Base-by-base conservation (phyloP, 2,329 filamentous ascomycete genomes). In the Xylariaceae sp. region DNA sequence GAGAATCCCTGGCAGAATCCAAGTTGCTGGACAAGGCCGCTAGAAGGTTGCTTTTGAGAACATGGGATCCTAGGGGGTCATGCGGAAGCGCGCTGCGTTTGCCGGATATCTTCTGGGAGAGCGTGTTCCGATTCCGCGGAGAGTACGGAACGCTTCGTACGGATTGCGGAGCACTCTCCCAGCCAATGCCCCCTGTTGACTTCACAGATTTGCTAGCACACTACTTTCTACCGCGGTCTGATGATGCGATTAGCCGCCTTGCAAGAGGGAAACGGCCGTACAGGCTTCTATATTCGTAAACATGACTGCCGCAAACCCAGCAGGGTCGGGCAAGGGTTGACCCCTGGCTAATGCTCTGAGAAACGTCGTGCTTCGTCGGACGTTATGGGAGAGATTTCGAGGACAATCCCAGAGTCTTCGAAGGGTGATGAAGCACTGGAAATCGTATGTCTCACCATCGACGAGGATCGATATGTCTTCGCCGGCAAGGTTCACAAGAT, bases 1-100 rank as follows among this genome's bases (percentile, higher is more conserved):
- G 88, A 70, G 83, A 87, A 47, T 88, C 94, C 66, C 89, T 99
- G 11, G 92, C 97, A 76, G 91, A 92, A 74, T 92, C 97, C 77
- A 95, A 9, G 37, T 42, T 10, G 37, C 13, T 99, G 92, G 94
- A 99, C 81, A 99, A 99, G 84, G 94, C 94, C 60, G 96, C 90
- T 69, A 99, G 81, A 99, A 99, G 84, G 94, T 94, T 60, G 96
- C 90, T 69, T 97, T 97, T 69, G 94, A 97, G 45, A 57, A 64
- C n/a, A 50, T 62, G 45, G 48, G 55, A 45, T 55, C 57, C 3
- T 48, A 39, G 35, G 62, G 60, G 5, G 57, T 62, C 30, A 17
- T 58, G 7, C 60, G 58, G 17, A 54, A 62, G 15, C 51, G 54
- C 15, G 60, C 60, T 18, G 57, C 42, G 50, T 60, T 62, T 30